Evolutionary conservation across 257 asterid genomes (phyloP).

Genomic region (Knoxia roxburghii): DNA sequence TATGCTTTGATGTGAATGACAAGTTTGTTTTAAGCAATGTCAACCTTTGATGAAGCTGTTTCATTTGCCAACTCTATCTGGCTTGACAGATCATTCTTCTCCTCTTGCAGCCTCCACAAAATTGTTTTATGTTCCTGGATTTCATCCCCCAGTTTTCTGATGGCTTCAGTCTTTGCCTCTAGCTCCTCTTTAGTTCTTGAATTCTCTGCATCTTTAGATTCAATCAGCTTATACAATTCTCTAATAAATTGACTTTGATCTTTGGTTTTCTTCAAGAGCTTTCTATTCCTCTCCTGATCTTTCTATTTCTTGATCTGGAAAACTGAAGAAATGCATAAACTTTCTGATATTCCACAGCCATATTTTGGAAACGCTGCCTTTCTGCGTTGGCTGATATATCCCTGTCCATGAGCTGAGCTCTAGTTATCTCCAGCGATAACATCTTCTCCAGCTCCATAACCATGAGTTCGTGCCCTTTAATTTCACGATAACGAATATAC

Average conservation of each 20-base stretch:
- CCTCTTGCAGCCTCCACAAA: slow-evolving; percentile 24
- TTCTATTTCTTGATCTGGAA: slow-evolving; percentile 38
- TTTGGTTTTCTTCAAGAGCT: slow-evolving; percentile 30
- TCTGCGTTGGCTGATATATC: slow-evolving; percentile 38
- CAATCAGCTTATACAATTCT: slow-evolving; percentile 29
- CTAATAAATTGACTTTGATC: slow-evolving; percentile 18
- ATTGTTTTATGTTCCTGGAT: slow-evolving; percentile 28
- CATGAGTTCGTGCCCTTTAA: slow-evolving; percentile 40
- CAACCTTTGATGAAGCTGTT: slow-evolving; percentile 38
- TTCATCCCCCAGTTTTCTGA: slow-evolving; percentile 36
- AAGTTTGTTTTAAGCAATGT: background rate
- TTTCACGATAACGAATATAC: slow-evolving; percentile 32
- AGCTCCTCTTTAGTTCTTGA: slow-evolving; percentile 28
- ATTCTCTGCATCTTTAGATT: slow-evolving; percentile 35
- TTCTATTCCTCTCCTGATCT: slow-evolving; percentile 39
- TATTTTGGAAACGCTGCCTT: slow-evolving; percentile 30
- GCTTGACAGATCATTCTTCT: slow-evolving; percentile 20
- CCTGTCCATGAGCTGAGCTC: slow-evolving; percentile 30
- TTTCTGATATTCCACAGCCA: slow-evolving; percentile 27
- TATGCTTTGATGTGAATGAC: background rate
- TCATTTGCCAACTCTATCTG: slow-evolving; percentile 30
- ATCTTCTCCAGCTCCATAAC: slow-evolving; percentile 38
- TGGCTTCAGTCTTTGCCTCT: slow-evolving; percentile 21
- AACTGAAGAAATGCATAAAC: slow-evolving; percentile 25
- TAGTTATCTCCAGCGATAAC: slow-evolving; percentile 33